Conservation (phyloP, 768 basidiomycete genomes). For the Trametes sanguinea region DNA sequence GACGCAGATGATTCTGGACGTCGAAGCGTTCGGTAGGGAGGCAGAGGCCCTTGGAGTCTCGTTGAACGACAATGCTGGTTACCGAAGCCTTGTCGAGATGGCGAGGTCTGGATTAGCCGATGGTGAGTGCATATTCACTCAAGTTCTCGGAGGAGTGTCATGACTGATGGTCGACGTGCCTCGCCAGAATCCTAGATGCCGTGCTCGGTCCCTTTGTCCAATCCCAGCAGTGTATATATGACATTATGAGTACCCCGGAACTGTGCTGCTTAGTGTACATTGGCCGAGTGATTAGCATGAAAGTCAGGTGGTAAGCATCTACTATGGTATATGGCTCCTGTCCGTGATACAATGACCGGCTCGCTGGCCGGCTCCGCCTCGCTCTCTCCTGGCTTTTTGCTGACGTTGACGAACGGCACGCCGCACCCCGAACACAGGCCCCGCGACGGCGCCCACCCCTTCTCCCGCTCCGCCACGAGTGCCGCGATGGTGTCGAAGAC, state of each 20-base stretch:
- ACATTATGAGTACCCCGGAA: constrained; percentile 4
- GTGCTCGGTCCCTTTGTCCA: not conserved
- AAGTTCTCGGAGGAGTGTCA: not conserved
- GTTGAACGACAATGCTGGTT: constrained; percentile 53
- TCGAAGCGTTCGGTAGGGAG: constrained; percentile 80
- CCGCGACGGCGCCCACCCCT: constrained; percentile 62
- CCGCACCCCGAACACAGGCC: constrained; percentile 56
- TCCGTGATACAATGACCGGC: constrained; percentile 54
- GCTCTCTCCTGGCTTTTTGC: constrained; percentile 17
- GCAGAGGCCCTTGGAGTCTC: constrained; percentile 69
- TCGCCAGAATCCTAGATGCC: not conserved
- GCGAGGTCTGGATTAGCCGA: constrained; percentile 49
- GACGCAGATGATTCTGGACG: constrained; percentile 83
- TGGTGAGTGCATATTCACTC: constrained; percentile 7
- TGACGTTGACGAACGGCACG: constrained; percentile 40
- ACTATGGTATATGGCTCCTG: constrained; percentile 61
- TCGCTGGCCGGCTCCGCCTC: constrained; percentile 26
- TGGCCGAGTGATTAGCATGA: constrained; percentile 26
- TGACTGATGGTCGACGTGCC: not conserved
- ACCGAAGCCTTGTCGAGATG: constrained; percentile 57
- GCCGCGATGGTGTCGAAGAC: constrained; percentile 73
- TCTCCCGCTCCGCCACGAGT: constrained; percentile 53
- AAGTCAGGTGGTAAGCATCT: constrained; percentile 39
- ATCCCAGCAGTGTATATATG: not conserved
- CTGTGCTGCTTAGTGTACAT: constrained; percentile 30